Base-by-base conservation (phyloP, 2,329 filamentous ascomycete genomes). In the Fusarium fracticaudum region DNA sequence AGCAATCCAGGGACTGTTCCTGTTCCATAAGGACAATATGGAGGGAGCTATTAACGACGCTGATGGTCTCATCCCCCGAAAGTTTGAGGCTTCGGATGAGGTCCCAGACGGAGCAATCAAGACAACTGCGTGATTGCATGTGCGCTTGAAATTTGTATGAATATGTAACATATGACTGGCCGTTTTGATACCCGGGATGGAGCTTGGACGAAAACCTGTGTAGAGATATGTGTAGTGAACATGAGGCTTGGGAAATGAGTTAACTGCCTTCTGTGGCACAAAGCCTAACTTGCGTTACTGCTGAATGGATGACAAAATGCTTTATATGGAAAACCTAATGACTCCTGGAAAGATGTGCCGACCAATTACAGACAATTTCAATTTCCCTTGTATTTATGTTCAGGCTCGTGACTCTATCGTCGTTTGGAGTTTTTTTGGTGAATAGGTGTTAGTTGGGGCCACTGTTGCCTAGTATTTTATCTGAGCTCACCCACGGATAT, bases 11-110 rank as follows among this genome's bases (percentile, higher is more conserved):
- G 96, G 96, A 1, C 84, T 99, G 50, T 99, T 99, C 82, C 83
- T 98, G 81, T 97, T 97, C 82, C 97, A 98, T 84, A 99, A 99
- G 85, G 93, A 92, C 73, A 89, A 97, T 77, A 93, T 95, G 86
- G 88, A 95, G 75, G 95, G 96, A 5, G 96, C 96, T 20, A 95
- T 98, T 74, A 85, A 86, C 22, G 95, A 93, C 92, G 92, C 92
- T 3, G 91, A 93, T 71, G 90, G 88, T 5, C 83, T 94, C 66
- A 87, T 91, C 38, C 89, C 89, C 20, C 83, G 84, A 67, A 88
- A 86, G 60, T 87, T 89, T 73, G 88, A 90, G 79, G 82, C 87
- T 1, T 86, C 85, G 48, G 78, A 83, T n/a, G 65, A 76, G 15
- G 60, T 80, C 10, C 74, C 81, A 4, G 81, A 84, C 17, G 85